phyloP scores from a whole-genome alignment of 2,329 filamentous ascomycete genomes.

The Zarea fungicola region DNA sequence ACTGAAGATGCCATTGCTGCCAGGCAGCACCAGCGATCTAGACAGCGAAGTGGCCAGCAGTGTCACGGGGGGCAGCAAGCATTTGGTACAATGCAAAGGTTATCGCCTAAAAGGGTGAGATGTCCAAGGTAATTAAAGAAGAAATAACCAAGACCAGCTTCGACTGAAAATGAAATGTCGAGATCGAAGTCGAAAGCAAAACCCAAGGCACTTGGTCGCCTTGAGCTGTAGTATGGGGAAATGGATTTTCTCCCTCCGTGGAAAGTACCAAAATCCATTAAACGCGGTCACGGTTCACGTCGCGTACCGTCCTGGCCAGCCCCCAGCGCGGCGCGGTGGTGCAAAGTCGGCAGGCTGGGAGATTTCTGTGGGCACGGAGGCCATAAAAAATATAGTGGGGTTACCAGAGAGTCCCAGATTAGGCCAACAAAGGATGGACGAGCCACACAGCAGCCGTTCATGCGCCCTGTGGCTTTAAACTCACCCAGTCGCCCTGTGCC shows the following conservation, averaged over 20 bases:
- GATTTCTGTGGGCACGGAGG: not conserved
- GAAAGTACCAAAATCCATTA: slow-evolving; percentile 12
- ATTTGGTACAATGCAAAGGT: not conserved
- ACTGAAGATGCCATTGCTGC: slow-evolving; percentile 38
- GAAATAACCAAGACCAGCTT: not conserved
- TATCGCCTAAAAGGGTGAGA: not conserved
- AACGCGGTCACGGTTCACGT: slow-evolving; percentile 19
- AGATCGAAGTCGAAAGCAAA: not conserved
- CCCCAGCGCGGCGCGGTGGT: not conserved
- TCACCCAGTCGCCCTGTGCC: too few relatives aligned
- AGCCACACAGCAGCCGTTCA: too few relatives aligned
- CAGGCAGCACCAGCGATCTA: slow-evolving; percentile 36
- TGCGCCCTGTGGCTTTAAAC: too few relatives aligned
- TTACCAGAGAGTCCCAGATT: too few relatives aligned
- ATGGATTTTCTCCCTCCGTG: slow-evolving; percentile 9
- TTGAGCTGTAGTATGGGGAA: not conserved
- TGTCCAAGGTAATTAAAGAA: too few relatives aligned
- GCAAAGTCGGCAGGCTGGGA: not conserved
- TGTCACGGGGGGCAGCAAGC: slow-evolving; percentile 1
- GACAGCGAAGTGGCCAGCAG: slow-evolving; percentile 23
- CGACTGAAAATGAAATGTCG: not conserved
- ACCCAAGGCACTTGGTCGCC: not conserved
- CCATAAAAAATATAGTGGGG: too few relatives aligned
- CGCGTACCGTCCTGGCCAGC: not conserved
- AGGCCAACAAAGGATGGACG: too few relatives aligned